Percentiles rank a stretch among this genome's conserved stretches.
Conservation (phyloP, 2,329 filamentous ascomycete species). For the Aspergillus nomiae region DNA sequence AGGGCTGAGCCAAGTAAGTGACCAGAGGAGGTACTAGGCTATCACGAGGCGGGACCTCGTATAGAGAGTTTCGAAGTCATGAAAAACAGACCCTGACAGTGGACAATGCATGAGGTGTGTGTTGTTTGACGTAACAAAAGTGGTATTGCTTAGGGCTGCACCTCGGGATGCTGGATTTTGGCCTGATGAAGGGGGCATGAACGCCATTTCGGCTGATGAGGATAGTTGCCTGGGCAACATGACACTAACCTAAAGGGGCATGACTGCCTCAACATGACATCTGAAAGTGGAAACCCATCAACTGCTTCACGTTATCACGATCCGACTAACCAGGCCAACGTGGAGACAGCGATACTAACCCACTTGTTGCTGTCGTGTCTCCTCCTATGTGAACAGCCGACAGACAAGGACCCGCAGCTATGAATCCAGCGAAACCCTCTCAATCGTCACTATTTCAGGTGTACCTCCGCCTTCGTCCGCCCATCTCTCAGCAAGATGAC, state of each 20-base stretch:
- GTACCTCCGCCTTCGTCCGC: slow-evolving; percentile 80
- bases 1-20: slow-evolving; percentile 9
- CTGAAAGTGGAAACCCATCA: slow-evolving; percentile 8
- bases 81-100: not conserved
- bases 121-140: not conserved
- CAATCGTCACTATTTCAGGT: slow-evolving; percentile 79
- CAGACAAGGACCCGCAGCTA: slow-evolving; percentile 22
- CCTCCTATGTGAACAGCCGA: not conserved
- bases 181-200: slow-evolving; percentile 14
- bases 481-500: slow-evolving; percentile 46
- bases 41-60: not conserved
- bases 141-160: not conserved
- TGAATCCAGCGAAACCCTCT: slow-evolving; percentile 49
- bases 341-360: not conserved
- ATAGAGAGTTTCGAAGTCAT: not conserved
- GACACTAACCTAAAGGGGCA: slow-evolving; percentile 12
- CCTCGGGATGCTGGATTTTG: not conserved
- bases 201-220: not conserved
- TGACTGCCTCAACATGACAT: slow-evolving; percentile 15
- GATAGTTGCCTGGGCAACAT: slow-evolving; percentile 22
- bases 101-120: not conserved
- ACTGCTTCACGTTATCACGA: slow-evolving; percentile 2
- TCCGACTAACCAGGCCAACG: not conserved
- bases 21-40: not conserved
- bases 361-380: slow-evolving; percentile 1